phyloP scores from a whole-genome alignment of 1,139 yeast genomes.

The Wickerhamomyces sp. region DNA sequence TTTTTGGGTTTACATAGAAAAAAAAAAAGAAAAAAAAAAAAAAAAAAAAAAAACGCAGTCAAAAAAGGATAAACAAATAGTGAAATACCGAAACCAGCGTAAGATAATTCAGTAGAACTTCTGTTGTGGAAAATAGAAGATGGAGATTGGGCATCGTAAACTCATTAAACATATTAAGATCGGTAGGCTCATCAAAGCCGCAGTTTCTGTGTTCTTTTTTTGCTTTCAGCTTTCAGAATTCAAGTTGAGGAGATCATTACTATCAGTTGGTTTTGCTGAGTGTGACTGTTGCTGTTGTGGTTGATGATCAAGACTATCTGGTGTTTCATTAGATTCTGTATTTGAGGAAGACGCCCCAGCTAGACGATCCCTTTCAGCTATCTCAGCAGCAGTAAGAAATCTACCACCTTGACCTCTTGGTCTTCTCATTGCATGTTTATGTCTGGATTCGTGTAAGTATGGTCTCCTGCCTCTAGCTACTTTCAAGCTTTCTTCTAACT shows the following conservation, averaged over 20 bases:
- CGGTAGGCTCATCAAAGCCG: no score
- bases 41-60: no score
- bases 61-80: no score
- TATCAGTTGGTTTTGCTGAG: no score
- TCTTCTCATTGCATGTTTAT: constrained; percentile 98
- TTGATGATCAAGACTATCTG: neutral
- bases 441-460: constrained; percentile 93
- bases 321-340: neutral
- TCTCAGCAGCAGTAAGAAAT: constrained; percentile 93
- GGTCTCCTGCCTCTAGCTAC: constrained; percentile 91
- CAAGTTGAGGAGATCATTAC: neutral
- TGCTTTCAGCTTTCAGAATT: no score
- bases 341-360: constrained; percentile 1
- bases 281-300: neutral
- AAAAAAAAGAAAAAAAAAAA: no score
- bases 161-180: neutral
- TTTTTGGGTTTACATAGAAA: no score
- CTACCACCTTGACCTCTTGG: constrained; percentile 99
- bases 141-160: no score
- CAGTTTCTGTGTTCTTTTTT: no score
- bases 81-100: no score
- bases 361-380: constrained; percentile 65
- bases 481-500: constrained; percentile 80
- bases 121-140: no score
- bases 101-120: no score